Conservation (phyloP, 306 rosid species). For the Castanea mollissima region DNA sequence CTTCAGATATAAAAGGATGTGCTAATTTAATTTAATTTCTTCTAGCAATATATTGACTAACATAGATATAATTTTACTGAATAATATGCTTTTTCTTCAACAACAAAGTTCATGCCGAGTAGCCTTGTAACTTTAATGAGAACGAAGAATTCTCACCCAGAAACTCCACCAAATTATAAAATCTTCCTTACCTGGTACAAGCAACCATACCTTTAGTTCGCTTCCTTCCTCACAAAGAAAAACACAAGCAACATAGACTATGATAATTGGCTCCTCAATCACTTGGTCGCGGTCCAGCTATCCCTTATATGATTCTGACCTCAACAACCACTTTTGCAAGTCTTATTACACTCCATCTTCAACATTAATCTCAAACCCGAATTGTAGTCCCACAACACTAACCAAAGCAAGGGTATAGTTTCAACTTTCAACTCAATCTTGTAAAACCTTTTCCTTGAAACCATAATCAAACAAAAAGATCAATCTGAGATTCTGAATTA, state of each 20-base stretch:
- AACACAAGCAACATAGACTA: not conserved
- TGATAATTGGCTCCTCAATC: not conserved
- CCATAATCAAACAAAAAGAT: not conserved
- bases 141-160: not conserved
- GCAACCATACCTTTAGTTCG: constrained; percentile 8
- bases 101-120: not conserved
- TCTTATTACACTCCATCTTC: not conserved
- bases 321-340: not conserved
- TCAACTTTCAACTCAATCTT: not conserved
- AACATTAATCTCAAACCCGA: not conserved
- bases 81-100: not conserved
- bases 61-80: not conserved
- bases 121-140: not conserved
- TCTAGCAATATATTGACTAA: not conserved
- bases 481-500: not conserved
- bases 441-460: not conserved
- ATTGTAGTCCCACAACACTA: too few relatives aligned
- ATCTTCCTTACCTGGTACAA: not conserved
- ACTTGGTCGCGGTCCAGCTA: not conserved
- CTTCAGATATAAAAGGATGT: too few relatives aligned
- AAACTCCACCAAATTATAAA: not conserved
- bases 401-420: not conserved
- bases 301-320: too few relatives aligned
- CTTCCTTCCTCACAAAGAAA: not conserved
- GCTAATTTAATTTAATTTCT: too few relatives aligned